phyloP scores from a whole-genome alignment of 2,329 filamentous ascomycete genomes.

The Thyridium curvatum region DNA sequence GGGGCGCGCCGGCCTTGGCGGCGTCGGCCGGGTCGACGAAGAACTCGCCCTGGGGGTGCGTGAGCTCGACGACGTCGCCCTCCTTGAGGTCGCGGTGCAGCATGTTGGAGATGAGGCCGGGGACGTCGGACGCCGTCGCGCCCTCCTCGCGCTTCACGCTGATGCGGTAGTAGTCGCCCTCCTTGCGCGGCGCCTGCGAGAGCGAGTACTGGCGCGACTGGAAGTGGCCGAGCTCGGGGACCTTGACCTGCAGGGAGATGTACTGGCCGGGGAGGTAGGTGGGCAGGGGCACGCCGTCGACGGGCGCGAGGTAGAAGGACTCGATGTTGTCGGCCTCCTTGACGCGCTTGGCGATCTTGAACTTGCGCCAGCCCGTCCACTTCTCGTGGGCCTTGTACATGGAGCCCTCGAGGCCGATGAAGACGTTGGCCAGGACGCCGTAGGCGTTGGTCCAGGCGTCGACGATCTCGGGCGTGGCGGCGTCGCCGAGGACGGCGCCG shows the following conservation, averaged over 20 bases:
- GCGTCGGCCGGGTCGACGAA: slow-evolving; percentile 44
- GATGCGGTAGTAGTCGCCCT: slow-evolving; percentile 60
- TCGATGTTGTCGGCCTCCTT: slow-evolving; percentile 56
- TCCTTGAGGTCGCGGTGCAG: slow-evolving; percentile 40
- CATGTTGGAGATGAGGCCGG: slow-evolving; percentile 46
- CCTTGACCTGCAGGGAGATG: slow-evolving; percentile 56
- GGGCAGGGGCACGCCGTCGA: slow-evolving; percentile 52
- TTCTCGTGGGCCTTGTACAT: slow-evolving; percentile 43
- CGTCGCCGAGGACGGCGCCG: slow-evolving; percentile 58
- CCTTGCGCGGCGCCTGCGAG: slow-evolving; percentile 46
- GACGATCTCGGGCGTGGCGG: slow-evolving; percentile 58
- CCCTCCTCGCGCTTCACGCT: slow-evolving; percentile 62
- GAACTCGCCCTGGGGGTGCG: slow-evolving; percentile 55
- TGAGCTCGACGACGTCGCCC: slow-evolving; percentile 48
- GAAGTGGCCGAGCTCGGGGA: slow-evolving; percentile 55
- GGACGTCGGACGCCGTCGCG: slow-evolving; percentile 19
- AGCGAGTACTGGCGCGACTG: slow-evolving; percentile 75
- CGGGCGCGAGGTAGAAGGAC: slow-evolving; percentile 64
- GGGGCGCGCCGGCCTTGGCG: slow-evolving; percentile 36
- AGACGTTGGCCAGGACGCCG: slow-evolving; percentile 61
- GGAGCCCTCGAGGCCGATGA: slow-evolving; percentile 57
- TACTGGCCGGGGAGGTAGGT: slow-evolving; percentile 67
- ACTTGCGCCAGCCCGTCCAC: slow-evolving; percentile 44
- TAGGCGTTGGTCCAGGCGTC: slow-evolving; percentile 71
- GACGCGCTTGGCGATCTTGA: slow-evolving; percentile 51